Percentiles rank a stretch among this genome's conserved stretches.
Evolutionary conservation across 805 yeast species (phyloP).

Genomic region (Lipomyces oligophaga): DNA sequence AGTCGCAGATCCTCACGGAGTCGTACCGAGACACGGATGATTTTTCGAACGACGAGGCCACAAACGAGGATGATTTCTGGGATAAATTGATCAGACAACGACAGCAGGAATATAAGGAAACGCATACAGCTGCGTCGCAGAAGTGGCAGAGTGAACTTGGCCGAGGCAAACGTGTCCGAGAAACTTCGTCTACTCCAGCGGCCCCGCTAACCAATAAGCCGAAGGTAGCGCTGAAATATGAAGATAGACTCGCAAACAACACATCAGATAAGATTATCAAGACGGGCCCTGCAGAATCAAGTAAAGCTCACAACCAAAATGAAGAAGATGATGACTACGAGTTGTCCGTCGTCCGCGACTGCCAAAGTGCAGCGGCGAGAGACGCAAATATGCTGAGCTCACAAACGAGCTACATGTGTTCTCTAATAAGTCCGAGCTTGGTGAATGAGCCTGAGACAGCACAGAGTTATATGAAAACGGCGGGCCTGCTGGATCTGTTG

Average conservation of each 20-base stretch:
- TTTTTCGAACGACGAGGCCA: background rate
- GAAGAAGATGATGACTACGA: background rate
- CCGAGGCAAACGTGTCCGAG: slow-evolving; percentile 20
- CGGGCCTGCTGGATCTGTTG: too few relatives aligned
- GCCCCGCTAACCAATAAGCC: background rate
- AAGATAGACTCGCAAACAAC: background rate
- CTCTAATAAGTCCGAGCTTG: too few relatives aligned
- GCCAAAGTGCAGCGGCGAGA: too few relatives aligned
- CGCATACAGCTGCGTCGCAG: background rate
- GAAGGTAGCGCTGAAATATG: background rate
- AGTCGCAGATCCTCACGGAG: slow-evolving; percentile 5
- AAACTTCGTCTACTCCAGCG: background rate
- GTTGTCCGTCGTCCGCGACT: too few relatives aligned
- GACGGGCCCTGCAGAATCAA: background rate
- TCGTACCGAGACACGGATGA: background rate
- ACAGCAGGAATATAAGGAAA: slow-evolving; percentile 5
- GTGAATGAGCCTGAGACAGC: too few relatives aligned
- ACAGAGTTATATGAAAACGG: too few relatives aligned
- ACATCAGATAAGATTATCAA: background rate
- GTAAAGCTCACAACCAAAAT: background rate
- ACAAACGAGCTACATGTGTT: too few relatives aligned
- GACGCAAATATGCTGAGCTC: too few relatives aligned
- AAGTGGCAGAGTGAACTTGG: too few relatives aligned
- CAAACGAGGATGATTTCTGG: slow-evolving; percentile 22
- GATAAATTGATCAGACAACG: slow-evolving; percentile 18